These are phyloP conservation scores for Microsporum canis DNA, from an alignment of 2,329 filamentous ascomycete species.

Conservation along the genomic window DNA sequence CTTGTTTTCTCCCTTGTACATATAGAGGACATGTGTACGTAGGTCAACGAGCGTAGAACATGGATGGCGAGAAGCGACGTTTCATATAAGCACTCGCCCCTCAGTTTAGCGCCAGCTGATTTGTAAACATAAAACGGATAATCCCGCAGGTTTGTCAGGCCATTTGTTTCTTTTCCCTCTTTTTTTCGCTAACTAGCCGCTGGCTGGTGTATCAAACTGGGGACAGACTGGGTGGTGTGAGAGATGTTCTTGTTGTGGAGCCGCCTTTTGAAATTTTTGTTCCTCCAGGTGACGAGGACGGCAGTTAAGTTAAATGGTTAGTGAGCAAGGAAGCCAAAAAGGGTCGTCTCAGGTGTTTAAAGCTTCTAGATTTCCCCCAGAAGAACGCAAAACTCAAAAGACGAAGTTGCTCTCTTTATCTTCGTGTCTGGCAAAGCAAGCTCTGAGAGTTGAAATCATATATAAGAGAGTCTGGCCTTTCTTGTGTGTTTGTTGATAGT, in stretches of 20 bases:
- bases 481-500: neutral
- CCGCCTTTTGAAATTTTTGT: neutral
- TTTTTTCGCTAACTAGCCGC: neutral
- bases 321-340: too few relatives aligned
- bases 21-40: too few relatives aligned
- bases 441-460: neutral
- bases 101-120: neutral
- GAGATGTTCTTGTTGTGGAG: neutral
- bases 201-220: neutral
- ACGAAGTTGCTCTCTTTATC: neutral
- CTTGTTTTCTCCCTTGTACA: too few relatives aligned
- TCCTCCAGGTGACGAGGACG: conserved; percentile 2
- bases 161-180: neutral
- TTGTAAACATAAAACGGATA: neutral
- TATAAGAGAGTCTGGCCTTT: neutral
- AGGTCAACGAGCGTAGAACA: too few relatives aligned
- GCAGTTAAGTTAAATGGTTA: neutral
- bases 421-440: too few relatives aligned
- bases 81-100: neutral
- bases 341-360: neutral
- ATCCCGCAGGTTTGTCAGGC: neutral
- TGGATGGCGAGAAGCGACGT: neutral
- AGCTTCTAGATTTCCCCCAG: conserved; percentile 3
- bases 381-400: neutral
- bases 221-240: too few relatives aligned